Evolutionary conservation across 2,329 filamentous ascomycete genomes (phyloP), one percentile per base, ranked within the genome.

Genomic region (Cylindrodendrum hubeiense): DNA sequence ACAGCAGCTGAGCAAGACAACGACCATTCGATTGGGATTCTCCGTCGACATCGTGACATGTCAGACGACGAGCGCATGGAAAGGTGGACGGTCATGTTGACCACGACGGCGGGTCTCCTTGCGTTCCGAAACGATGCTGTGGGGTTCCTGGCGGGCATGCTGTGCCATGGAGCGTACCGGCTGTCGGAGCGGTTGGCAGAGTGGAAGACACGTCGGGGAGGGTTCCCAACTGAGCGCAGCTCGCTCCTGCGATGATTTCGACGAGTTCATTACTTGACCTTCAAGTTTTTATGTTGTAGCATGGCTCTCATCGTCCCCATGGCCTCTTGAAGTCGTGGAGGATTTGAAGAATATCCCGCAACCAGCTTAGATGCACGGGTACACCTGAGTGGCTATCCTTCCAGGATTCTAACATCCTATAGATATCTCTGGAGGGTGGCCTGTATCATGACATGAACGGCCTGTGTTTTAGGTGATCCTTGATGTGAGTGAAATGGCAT

Each of bases 101-200:
- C 95, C 67, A 98, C 95, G 0, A 89, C 93, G 9, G 94, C 93
- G 0, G 87, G 91, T 3, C 86, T 97, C 58, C 79, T 98, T 53
- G 94, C 93, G 0, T 97, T 97, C 74, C 92, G 90, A 78, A 98
- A 98, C 75, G 95, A 97, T 79, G 94, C 91, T 0, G 87, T 97
- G 6, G 95, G 95, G 0, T 97, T 98, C 73, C 65, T 92, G 15
- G 93, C 91, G 0, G 95, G 95, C 0, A 87, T 97, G 84, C 77
- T 93, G 4, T 97, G 94, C 77, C 89, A 95, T 79, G 91, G 87
- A 80, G 88, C 89, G 0, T 92, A 94, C 75, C 77, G 80, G 67
- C 47, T 86, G 67, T 78, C 81, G 0, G 83, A 84, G 72, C 78
- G 79, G 69, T 33, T 86, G 65, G 71, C 76, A 1, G 80, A 81